phyloP scores from a whole-genome alignment of 805 yeast species.

The Kuraishia molischiana region DNA sequence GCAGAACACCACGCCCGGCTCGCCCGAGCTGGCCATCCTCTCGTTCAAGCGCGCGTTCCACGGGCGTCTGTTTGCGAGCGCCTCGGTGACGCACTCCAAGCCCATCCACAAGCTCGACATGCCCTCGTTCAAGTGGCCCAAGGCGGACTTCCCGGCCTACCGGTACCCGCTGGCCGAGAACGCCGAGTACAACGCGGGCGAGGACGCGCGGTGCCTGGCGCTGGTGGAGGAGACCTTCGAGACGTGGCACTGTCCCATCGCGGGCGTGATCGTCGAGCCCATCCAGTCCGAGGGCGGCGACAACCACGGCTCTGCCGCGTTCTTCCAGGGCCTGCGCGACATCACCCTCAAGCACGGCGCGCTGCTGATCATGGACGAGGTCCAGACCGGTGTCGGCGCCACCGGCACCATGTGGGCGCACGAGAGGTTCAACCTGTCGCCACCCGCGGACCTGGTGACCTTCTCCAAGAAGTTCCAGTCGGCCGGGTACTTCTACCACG shows the following conservation, averaged over 20 bases:
- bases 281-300: slow-evolving; percentile 75
- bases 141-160: slow-evolving; percentile 64
- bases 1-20: slow-evolving; percentile 42
- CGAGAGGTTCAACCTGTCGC: slow-evolving; percentile 52
- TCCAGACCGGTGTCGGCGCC: slow-evolving; percentile 69
- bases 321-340: slow-evolving; percentile 55
- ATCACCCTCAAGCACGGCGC: slow-evolving; percentile 47
- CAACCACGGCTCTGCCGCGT: slow-evolving; percentile 54
- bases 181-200: slow-evolving; percentile 38
- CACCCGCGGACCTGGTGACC: slow-evolving; percentile 61
- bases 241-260: slow-evolving; percentile 31
- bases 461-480: slow-evolving; percentile 68
- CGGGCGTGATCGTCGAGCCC: slow-evolving; percentile 48
- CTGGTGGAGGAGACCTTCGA: slow-evolving; percentile 30
- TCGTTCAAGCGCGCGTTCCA: slow-evolving; percentile 49
- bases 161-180: slow-evolving; percentile 73
- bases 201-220: slow-evolving; percentile 37
- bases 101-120: slow-evolving; percentile 49
- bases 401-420: slow-evolving; percentile 70
- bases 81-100: slow-evolving; percentile 46
- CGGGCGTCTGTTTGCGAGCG: slow-evolving; percentile 46
- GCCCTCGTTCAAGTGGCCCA: slow-evolving; percentile 54
- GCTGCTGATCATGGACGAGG: slow-evolving; percentile 60
- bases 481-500: slow-evolving; percentile 61
- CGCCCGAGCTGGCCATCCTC: slow-evolving; percentile 40